A percentile compares a stretch with the other conserved stretches of the same genome.
These are phyloP conservation scores for Lonicera japonica DNA, from an alignment of 129 eudicot genomes.

Conservation along the genomic window DNA sequence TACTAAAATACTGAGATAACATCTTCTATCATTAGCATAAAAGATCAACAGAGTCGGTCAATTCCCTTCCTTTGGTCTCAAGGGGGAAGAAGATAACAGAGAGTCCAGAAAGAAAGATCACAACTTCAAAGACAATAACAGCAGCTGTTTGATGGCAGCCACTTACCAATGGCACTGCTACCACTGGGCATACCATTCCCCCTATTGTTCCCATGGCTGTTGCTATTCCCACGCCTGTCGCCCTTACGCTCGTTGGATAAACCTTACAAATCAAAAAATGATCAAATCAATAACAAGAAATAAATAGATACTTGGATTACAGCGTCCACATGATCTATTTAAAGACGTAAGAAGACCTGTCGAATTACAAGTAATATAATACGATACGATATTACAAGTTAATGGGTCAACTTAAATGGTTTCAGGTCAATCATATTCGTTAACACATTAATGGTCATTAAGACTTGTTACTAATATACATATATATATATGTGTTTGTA, in stretches of 20 bases:
- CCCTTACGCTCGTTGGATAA: slow-evolving; percentile 60
- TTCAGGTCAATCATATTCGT: not conserved
- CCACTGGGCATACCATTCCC: slow-evolving; percentile 74
- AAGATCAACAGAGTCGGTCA: not conserved
- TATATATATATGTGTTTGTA: too few species aligned
- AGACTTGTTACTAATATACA: too few species aligned
- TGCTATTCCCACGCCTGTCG: slow-evolving; percentile 67
- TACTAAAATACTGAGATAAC: too few species aligned
- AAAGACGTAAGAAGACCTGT: not conserved
- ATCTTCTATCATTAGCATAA: too few species aligned
- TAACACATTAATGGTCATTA: not conserved
- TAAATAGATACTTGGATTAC: not conserved
- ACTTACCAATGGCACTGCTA: slow-evolving; percentile 53
- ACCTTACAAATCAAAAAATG: slow-evolving; percentile 27
- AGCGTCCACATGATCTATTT: too few species aligned
- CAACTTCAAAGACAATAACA: slow-evolving; percentile 42
- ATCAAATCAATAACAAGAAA: not conserved
- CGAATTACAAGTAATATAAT: too few species aligned
- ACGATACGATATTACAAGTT: too few species aligned
- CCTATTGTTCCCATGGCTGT: slow-evolving; percentile 61
- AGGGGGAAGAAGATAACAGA: slow-evolving; percentile 49
- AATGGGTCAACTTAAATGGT: not conserved
- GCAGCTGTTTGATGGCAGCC: slow-evolving; percentile 56
- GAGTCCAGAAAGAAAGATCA: slow-evolving; percentile 32
- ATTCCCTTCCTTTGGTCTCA: slow-evolving; percentile 54